Evolutionary conservation across 257 asterid genomes (phyloP).

Genomic region (Fraxinus anomala): DNA sequence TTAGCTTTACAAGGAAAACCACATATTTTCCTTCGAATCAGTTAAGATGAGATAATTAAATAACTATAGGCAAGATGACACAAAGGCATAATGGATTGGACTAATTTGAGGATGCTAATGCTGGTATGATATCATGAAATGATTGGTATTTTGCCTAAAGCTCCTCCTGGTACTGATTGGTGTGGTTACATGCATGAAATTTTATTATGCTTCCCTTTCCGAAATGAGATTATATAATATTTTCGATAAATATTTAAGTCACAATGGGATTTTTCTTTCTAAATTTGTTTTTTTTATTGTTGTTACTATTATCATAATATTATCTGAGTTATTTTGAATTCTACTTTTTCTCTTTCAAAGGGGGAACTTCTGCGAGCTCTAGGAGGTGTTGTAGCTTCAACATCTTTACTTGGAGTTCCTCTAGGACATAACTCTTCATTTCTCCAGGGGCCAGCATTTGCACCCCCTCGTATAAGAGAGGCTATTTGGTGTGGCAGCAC

Average conservation of each 20-base stretch:
- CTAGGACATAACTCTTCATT: conserved; percentile 96
- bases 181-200: neutral
- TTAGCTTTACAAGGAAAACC: neutral
- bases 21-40: neutral
- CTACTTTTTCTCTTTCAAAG: conserved; percentile 38
- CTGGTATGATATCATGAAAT: neutral
- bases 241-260: neutral
- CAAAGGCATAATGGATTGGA: neutral
- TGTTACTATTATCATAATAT: neutral
- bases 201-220: neutral
- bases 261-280: neutral
- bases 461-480: conserved; percentile 99
- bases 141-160: neutral
- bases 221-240: neutral
- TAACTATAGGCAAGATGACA: neutral
- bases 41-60: neutral
- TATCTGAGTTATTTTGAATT: neutral
- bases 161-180: neutral
- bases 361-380: conserved; percentile 92
- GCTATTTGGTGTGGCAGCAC: conserved; percentile 99
- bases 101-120: neutral
- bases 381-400: conserved; percentile 77
- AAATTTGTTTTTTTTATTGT: neutral
- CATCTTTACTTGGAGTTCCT: conserved; percentile 98
- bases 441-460: conserved; percentile 99